These are phyloP conservation scores for Dillenia suffruticosa DNA, from an alignment of 164 flowering plant genomes.

Conservation along the genomic window DNA sequence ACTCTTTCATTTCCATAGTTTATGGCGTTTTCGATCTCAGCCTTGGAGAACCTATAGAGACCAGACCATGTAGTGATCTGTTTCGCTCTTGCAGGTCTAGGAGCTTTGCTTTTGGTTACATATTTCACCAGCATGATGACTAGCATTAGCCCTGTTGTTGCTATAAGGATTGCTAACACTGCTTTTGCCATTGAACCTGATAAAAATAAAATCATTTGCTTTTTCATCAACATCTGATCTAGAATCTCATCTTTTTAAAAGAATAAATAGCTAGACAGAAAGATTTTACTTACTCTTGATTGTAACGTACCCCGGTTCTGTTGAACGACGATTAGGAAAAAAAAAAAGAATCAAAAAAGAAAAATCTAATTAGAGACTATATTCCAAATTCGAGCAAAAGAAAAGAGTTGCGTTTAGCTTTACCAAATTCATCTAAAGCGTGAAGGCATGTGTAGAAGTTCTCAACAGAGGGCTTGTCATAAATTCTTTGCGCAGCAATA, in stretches of 20 bases:
- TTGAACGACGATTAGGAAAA: slow-evolving; percentile 5
- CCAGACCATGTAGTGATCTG: slow-evolving; percentile 42
- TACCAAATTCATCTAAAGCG: slow-evolving; percentile 29
- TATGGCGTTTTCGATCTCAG: slow-evolving; percentile 63
- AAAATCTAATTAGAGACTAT: neutral
- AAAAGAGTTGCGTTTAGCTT: neutral
- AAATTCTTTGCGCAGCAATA: slow-evolving; percentile 20
- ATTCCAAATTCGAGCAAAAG: neutral
- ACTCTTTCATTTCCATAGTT: slow-evolving; percentile 24
- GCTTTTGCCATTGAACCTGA: slow-evolving; percentile 40
- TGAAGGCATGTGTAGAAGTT: slow-evolving; percentile 47
- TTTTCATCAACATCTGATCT: neutral
- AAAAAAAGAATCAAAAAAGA: neutral
- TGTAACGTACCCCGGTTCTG: slow-evolving; percentile 39
- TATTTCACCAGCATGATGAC: slow-evolving; percentile 38
- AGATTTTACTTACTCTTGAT: slow-evolving; percentile 38
- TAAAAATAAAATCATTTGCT: neutral
- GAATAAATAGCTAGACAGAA: neutral
- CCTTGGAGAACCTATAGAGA: slow-evolving; percentile 59
- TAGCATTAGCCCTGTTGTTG: slow-evolving; percentile 17
- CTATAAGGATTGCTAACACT: slow-evolving; percentile 25
- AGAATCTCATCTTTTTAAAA: neutral
- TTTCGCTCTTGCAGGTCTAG: slow-evolving; percentile 10
- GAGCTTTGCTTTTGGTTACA: slow-evolving; percentile 29
- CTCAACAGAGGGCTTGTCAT: slow-evolving; percentile 13